Evolutionary conservation across 202 grass and related monocot species (phyloP).

Genomic region (Carex arenaria): DNA sequence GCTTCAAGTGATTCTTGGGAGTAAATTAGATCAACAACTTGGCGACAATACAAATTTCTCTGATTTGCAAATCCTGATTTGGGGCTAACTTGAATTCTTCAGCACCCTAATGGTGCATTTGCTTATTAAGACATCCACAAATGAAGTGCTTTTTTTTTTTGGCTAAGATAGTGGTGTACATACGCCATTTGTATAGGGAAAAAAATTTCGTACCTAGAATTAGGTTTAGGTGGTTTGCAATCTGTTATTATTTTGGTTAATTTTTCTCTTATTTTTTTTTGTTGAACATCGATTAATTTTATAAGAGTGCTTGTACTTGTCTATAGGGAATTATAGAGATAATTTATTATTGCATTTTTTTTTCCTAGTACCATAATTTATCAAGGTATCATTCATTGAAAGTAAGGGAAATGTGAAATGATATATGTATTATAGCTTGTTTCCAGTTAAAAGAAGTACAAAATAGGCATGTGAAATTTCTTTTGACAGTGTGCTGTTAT

Average conservation of each 20-base stretch:
- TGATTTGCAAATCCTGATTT: slow-evolving; percentile 14
- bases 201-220: slow-evolving; percentile 15
- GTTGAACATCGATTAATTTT: slow-evolving; percentile 14
- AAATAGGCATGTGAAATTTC: no score
- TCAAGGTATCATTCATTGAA: background rate
- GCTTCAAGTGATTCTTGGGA: slow-evolving; percentile 34
- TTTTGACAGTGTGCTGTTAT: no score
- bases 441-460: no score
- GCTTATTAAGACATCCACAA: slow-evolving; percentile 7
- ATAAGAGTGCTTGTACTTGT: slow-evolving; percentile 10
- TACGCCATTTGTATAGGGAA: slow-evolving; percentile 19
- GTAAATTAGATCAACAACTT: slow-evolving; percentile 20
- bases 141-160: slow-evolving; percentile 10
- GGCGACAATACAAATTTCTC: slow-evolving; percentile 7
- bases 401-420: background rate
- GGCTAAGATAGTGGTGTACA: slow-evolving; percentile 20
- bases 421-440: background rate
- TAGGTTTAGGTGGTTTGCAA: slow-evolving; percentile 23
- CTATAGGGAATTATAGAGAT: slow-evolving; percentile 21
- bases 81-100: slow-evolving; percentile 13
- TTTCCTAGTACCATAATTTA: background rate
- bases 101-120: slow-evolving; percentile 12
- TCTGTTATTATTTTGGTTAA: background rate
- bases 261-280: slow-evolving; percentile 6
- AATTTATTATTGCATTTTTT: background rate